A percentile compares a stretch with the other conserved stretches of the same genome.
These are phyloP conservation scores for Lepidium aucheri DNA, from an alignment of 345 rosid species.

Conservation along the genomic window DNA sequence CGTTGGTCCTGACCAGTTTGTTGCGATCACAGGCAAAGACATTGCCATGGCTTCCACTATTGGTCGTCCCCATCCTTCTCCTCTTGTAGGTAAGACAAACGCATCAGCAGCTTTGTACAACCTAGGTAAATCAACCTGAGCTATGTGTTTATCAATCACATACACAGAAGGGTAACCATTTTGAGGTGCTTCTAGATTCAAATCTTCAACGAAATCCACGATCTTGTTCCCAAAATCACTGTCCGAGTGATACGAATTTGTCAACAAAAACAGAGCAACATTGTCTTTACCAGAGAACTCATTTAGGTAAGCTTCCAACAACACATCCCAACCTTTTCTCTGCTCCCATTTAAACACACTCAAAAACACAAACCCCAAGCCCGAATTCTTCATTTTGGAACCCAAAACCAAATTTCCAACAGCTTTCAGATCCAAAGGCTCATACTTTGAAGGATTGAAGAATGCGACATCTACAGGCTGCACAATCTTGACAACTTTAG, in stretches of 20 bases:
- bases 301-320: constrained; percentile 60
- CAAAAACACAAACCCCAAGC: constrained; percentile 56
- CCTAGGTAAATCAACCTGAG: constrained; percentile 64
- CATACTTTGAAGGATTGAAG: constrained; percentile 51
- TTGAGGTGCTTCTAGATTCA: constrained; percentile 31
- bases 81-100: constrained; percentile 77
- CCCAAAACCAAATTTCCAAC: constrained; percentile 50
- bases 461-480: constrained; percentile 72
- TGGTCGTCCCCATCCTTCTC: constrained; percentile 89
- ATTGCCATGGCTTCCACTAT: constrained; percentile 87
- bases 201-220: constrained; percentile 44
- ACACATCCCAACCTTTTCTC: constrained; percentile 87
- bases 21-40: constrained; percentile 69
- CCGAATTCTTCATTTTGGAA: neutral
- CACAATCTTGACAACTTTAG: constrained; percentile 70
- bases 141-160: constrained; percentile 58
- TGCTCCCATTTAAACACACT: constrained; percentile 87
- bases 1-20: constrained; percentile 82
- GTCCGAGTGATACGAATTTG: constrained; percentile 68
- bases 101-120: constrained; percentile 71
- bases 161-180: constrained; percentile 46
- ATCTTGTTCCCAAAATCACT: constrained; percentile 66
- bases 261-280: constrained; percentile 56
- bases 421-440: constrained; percentile 39
- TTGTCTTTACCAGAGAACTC: constrained; percentile 53